Evolutionary conservation across 345 rosid genomes (phyloP).

Genomic region (Corymbia maculata): DNA sequence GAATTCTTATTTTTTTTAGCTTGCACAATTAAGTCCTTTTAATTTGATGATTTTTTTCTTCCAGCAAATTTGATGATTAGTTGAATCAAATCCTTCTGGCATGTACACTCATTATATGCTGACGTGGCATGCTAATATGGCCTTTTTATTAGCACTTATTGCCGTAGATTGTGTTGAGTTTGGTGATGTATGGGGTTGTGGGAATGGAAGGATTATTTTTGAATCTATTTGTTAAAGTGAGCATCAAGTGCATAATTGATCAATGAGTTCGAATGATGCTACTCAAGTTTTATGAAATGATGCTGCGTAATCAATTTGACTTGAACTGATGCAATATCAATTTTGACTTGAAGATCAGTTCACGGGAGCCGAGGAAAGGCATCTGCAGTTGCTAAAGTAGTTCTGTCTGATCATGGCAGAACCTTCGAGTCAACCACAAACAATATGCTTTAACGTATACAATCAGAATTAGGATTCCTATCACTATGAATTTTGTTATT

Average conservation of each 20-base stretch:
- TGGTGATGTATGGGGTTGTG: not conserved
- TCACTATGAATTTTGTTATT: not conserved
- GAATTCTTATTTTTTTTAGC: not conserved
- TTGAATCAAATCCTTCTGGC: not conserved
- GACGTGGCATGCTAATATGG: not conserved
- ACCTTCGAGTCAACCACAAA: not conserved
- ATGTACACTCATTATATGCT: not conserved
- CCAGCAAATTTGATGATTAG: not conserved
- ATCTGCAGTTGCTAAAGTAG: not conserved
- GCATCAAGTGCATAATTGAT: too few relatives aligned
- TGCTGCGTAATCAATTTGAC: too few relatives aligned
- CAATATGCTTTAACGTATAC: not conserved
- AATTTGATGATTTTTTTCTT: not conserved
- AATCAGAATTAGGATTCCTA: too few relatives aligned
- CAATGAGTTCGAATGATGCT: too few relatives aligned
- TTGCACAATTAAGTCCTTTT: not conserved
- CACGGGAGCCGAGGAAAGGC: too few relatives aligned
- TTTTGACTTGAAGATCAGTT: too few relatives aligned
- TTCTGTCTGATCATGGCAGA: not conserved
- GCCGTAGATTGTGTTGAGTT: not conserved
- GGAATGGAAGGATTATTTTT: not conserved
- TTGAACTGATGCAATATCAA: too few relatives aligned
- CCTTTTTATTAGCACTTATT: not conserved
- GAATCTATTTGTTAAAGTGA: too few relatives aligned
- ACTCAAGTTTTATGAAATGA: too few relatives aligned